A percentile compares a stretch with the other conserved stretches of the same genome.
These are phyloP conservation scores for Cadophora luteo-olivacea DNA, from an alignment of 2,329 filamentous ascomycete species.

Conservation along the genomic window DNA sequence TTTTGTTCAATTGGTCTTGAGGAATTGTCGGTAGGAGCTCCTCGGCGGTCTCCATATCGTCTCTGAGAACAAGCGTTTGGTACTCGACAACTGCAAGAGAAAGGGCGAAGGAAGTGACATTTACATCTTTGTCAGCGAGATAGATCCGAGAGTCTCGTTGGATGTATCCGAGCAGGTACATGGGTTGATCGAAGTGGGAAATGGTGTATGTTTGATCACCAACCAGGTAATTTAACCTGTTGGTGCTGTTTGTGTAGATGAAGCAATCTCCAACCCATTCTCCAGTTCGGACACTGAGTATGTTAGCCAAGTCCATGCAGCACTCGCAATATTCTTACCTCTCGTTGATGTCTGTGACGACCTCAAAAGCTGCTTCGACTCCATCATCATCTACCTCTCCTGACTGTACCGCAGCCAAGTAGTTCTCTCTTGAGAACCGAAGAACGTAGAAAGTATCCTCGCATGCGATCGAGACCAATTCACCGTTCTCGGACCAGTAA, in stretches of 20 bases:
- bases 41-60: constrained; percentile 88
- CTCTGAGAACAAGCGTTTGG: constrained; percentile 92
- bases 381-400: constrained; percentile 85
- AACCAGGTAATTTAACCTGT: constrained; percentile 96
- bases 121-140: constrained; percentile 93
- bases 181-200: constrained; percentile 92
- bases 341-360: constrained; percentile 95
- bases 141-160: constrained; percentile 95
- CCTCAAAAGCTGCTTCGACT: constrained; percentile 94
- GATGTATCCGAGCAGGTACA: constrained; percentile 95
- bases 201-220: constrained; percentile 98
- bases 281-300: constrained; percentile 79
- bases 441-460: constrained; percentile 96
- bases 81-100: constrained; percentile 95
- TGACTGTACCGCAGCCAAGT: constrained; percentile 80
- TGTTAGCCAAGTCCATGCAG: constrained; percentile 34
- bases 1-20: constrained; percentile 95
- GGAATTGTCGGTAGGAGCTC: constrained; percentile 86
- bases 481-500: constrained; percentile 97
- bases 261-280: constrained; percentile 99
- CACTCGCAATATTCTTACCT: constrained; percentile 57
- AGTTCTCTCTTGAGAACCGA: constrained; percentile 88
- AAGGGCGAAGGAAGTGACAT: constrained; percentile 86
- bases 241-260: constrained; percentile 97
- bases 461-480: constrained; percentile 90